phyloP scores from a whole-genome alignment of 306 rosid genomes.

The Argentina anserina region DNA sequence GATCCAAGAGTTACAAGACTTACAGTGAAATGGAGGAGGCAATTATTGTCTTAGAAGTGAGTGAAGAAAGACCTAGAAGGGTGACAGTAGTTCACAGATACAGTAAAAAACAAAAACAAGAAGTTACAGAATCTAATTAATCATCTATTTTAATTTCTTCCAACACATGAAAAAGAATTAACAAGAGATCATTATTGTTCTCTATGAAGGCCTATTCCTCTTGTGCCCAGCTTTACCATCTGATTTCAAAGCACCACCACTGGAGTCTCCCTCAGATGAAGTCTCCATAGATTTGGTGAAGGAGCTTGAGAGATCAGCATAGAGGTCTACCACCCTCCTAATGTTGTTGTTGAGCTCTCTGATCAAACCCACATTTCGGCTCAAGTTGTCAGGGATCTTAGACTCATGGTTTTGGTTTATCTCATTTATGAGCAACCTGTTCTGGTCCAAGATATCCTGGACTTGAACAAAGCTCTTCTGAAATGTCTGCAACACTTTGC shows the following conservation, averaged over 20 bases:
- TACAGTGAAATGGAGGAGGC: slow-evolving; percentile 40
- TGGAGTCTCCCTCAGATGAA: slow-evolving; percentile 94
- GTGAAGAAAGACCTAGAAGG: slow-evolving; percentile 28
- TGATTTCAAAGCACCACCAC: slow-evolving; percentile 73
- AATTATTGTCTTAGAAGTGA: slow-evolving; percentile 46
- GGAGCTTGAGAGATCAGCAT: slow-evolving; percentile 82
- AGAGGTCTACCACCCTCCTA: slow-evolving; percentile 88
- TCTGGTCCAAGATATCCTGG: slow-evolving; percentile 85
- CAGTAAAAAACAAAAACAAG: slow-evolving; percentile 27
- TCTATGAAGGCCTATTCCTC: slow-evolving; percentile 57
- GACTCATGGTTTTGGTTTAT: slow-evolving; percentile 98
- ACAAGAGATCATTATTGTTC: slow-evolving; percentile 11
- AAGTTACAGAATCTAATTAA: slow-evolving; percentile 43
- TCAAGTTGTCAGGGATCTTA: slow-evolving; percentile 80
- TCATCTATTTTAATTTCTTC: slow-evolving; percentile 26
- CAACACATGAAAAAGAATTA: slow-evolving; percentile 37
- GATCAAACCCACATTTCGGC: slow-evolving; percentile 83
- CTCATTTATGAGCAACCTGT: slow-evolving; percentile 83
- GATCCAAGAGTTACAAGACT: slow-evolving; percentile 54
- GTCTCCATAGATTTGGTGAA: slow-evolving; percentile 83
- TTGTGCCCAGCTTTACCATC: slow-evolving; percentile 69
- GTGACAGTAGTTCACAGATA: slow-evolving; percentile 27
- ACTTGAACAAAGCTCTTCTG: slow-evolving; percentile 88
- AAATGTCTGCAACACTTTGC: slow-evolving; percentile 70
- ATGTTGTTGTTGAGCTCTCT: slow-evolving; percentile 91